Base-by-base conservation (phyloP, 2,329 filamentous ascomycete genomes). In the Ciborinia camelliae region DNA sequence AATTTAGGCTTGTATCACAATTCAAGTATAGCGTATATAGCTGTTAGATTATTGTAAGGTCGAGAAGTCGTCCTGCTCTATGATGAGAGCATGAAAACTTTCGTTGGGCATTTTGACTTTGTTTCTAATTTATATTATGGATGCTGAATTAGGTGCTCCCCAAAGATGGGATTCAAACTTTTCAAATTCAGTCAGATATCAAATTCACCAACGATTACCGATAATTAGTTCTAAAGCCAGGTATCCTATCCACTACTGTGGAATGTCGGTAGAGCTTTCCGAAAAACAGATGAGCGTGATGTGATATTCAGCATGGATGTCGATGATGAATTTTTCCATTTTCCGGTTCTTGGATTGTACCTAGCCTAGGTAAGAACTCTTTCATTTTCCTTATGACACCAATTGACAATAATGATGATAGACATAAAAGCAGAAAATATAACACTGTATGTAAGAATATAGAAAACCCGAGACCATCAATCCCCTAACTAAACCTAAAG, bases 221-320 rank as follows among this genome's bases (percentile, higher is more conserved):
- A 60, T n/a, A n/a, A 9, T 45, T 58, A 23, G 37, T 23, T 32
- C 26, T 52, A 52, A 20, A 39, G 39, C 30, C n/a, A n/a, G n/a
- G n/a, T n/a, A n/a, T n/a, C n/a, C n/a, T 57, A 62, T 23, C 30
- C 61, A 55, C 28, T 57, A 30, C 37, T 35, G 39, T 63, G 50
- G 61, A 55, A 55, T 62, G 51, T 41, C 51, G 61, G 41, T 28
- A 63, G 39, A 62, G 20, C 35, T 47, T 62, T 43, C 50, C 60
- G 60, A 57, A 50, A 47, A 39, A 20, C 6, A 8, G 15, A 43
- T 58, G 52, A 58, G 41, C n/a, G 30, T 32, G 15, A 32, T 43
- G n/a, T 45, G 39, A 58, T 58, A 58, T 45, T 58, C 41, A 45
- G 30, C 54, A 43, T 53, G 50, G 61, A 57, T 58, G 8, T 37